Percentiles rank a stretch among this genome's conserved stretches.
Conservation (phyloP, 148 eudicot genomes). For the Agrostemma githago region DNA sequence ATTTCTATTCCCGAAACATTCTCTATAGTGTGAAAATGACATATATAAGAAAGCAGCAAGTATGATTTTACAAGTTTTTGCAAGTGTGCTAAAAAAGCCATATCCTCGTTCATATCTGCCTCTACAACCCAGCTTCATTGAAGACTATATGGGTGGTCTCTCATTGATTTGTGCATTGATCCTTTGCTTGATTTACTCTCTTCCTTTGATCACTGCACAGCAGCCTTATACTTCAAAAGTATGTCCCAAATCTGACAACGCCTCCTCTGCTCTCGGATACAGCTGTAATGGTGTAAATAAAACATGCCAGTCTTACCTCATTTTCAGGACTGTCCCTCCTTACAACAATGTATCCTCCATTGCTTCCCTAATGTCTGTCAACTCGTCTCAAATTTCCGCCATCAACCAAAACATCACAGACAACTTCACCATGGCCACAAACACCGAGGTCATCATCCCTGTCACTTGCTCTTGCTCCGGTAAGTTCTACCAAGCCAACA, state of each 20-base stretch:
- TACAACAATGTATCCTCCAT: constrained; percentile 53
- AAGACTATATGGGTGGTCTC: constrained; percentile 13
- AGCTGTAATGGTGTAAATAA: constrained; percentile 58
- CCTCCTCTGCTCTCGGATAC: constrained; percentile 56
- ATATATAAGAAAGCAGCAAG: not conserved
- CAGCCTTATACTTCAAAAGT: constrained; percentile 47
- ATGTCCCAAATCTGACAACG: constrained; percentile 29
- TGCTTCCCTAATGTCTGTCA: constrained; percentile 38
- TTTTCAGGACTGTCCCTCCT: constrained; percentile 50
- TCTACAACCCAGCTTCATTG: not conserved
- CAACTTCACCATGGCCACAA: constrained; percentile 28
- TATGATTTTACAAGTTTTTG: not conserved
- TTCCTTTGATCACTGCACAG: constrained; percentile 38
- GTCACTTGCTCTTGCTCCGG: constrained; percentile 72
- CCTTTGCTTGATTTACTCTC: constrained; percentile 15
- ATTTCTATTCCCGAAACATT: not conserved
- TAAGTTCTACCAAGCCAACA: constrained; percentile 57
- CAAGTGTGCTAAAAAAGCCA: not conserved
- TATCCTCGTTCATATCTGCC: not conserved
- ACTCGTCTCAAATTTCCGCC: constrained; percentile 39
- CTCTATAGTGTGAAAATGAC: not conserved
- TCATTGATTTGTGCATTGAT: constrained; percentile 4
- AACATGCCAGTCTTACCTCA: constrained; percentile 65
- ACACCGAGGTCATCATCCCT: constrained; percentile 58
- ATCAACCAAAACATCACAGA: constrained; percentile 45